Conservation (phyloP, 306 rosid genomes). For the Astragalus membranaceus region DNA sequence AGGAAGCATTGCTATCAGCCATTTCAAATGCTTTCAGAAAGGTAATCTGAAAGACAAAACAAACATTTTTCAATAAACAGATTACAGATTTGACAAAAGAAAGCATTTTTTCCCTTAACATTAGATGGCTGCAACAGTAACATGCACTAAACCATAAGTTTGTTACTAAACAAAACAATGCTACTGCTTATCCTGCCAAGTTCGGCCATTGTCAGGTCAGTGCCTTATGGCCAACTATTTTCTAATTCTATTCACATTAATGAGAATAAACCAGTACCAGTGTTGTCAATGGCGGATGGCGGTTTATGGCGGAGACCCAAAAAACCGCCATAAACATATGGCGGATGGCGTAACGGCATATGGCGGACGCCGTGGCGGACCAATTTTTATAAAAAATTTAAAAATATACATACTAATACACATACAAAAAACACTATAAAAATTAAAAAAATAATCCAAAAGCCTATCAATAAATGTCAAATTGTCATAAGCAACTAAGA, state of each 20-base stretch:
- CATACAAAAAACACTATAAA: too few relatives aligned
- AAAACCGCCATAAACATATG: too few relatives aligned
- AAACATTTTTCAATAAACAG: background rate
- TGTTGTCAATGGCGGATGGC: too few relatives aligned
- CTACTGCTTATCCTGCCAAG: background rate
- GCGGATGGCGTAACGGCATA: too few relatives aligned
- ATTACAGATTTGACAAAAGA: background rate
- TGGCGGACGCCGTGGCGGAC: too few relatives aligned
- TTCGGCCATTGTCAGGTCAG: background rate
- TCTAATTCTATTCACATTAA: slow-evolving; percentile 5
- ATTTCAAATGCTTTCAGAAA: slow-evolving; percentile 23
- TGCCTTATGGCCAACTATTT: background rate
- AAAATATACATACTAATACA: too few relatives aligned
- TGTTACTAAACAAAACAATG: background rate
- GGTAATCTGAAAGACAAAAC: slow-evolving; percentile 21
- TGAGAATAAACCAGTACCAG: background rate
- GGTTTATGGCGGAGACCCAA: too few relatives aligned
- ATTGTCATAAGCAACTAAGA: too few relatives aligned
- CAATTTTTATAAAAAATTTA: too few relatives aligned
- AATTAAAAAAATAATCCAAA: too few relatives aligned
- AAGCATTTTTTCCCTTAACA: background rate
- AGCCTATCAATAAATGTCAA: too few relatives aligned
- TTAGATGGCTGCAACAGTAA: background rate
- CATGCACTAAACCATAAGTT: background rate
- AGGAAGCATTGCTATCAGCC: slow-evolving; percentile 60